Base-by-base conservation (phyloP, 768 basidiomycete genomes). In the Tricholoma saponaceum region DNA sequence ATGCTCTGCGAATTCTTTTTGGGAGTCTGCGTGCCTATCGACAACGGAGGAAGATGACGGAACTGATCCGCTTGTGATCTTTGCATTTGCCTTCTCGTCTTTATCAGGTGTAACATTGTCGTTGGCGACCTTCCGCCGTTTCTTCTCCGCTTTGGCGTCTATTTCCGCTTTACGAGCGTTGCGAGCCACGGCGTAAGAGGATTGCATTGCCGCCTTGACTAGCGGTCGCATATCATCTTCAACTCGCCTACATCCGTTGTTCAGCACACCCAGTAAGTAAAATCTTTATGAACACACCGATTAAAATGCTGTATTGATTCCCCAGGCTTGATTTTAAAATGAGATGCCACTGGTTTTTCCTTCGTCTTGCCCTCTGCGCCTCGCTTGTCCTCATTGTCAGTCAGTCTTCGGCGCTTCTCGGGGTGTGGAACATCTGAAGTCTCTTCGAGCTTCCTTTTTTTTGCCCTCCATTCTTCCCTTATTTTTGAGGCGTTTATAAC, bases 241-340 rank as follows among this genome's bases (percentile, higher is more conserved):
- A 2, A 92, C 88, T 39, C 90, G 81, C 69, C 90, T 91, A 54
- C 2, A 49, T 39, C 51, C 25, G 25, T 7, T n/a, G 43, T 4
- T 20, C 25, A 25, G 59, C 26, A 54, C 39, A 33, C n/a, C 22
- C 33, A 23, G 8, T 51, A 12, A 18, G 7, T 10, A 32, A 16
- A 55, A 14, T 14, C 35, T 32, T 39, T 16, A 6, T 14, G 13
- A 23, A 55, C 82, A 52, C 62, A 90, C 90, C 83, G 76, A 68
- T 90, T 87, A 69, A 91, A 92, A 72, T 90, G 86, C 55, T 81
- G 77, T 53, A 92, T 77, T 0, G 88, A 85, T 69, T 92, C 90
- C 44, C 86, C 83, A 0, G 83, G 82, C 56, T 79, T 75, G 26
- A 89, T 90, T 47, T 64, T 73, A 39, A 86, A 65, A 7, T 58